Evolutionary conservation across 2,329 filamentous ascomycete species (phyloP), one percentile per base, ranked within the genome.

Genomic region (Macrophomina phaseolina): DNA sequence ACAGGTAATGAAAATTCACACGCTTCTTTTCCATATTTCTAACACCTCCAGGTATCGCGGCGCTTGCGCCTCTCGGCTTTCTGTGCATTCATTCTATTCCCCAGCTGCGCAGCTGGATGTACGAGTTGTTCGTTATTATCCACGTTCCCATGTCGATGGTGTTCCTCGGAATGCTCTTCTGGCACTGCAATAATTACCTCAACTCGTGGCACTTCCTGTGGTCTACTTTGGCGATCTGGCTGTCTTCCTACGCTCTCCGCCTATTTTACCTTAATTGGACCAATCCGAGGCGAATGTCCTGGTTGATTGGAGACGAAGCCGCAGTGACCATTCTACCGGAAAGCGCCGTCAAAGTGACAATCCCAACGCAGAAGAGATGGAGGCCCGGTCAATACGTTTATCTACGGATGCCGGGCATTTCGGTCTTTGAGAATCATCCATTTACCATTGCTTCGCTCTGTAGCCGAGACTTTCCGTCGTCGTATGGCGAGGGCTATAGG

Each of bases 401-500:
- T 76, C 84, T 98, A 23, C 89, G 94, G 63, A 97, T 98, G 90
- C 94, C 94, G 0, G 92, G 92, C 1, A 93, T 98, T 71, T 94
- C 93, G 0, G 78, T 96, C 1, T 89, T 97, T 67, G 92, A 97
- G 71, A 97, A 97, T 72, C 95, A 98, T 73, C 94, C 94, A 0
- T 98, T 98, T 76, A 98, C 95, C 0, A 94, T 98, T 65, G 89
- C 94, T 2, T 97, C 93, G 0, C 85, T 97, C 7, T 97, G 93
- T 79, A 96, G 92, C 75, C 91, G 96, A 52, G 93, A 97, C 75
- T 97, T 97, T 69, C 93, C 93, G 1, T 97, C 94, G 0, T 91
- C 92, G 67, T 97, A 97, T 73, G 94, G 94, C 34, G 90, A 95
- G 71, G 85, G 91, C 62, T 97, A 94, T 73, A 85, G 93, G 61